Conservation (phyloP, 139 green algal genomes). For the Ostreobium quekettii region DNA sequence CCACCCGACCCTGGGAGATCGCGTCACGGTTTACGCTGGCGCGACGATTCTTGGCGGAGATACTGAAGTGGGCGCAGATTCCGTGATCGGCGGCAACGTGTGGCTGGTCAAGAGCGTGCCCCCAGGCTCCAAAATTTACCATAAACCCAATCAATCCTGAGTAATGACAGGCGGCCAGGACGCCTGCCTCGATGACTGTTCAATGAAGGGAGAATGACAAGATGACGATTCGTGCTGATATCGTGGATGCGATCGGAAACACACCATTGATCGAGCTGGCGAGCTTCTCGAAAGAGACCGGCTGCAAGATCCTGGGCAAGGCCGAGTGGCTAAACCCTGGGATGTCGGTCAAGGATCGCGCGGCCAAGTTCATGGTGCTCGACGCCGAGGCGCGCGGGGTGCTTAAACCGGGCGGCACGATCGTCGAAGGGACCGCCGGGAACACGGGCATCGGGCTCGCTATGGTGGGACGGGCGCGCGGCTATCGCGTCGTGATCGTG, state of each 20-base stretch:
- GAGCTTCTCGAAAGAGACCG: conserved; percentile 63
- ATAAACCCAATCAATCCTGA: too few relatives aligned
- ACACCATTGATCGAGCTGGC: conserved; percentile 68
- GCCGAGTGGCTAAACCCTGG: conserved; percentile 91
- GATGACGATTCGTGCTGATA: too few relatives aligned
- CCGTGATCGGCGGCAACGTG: too few relatives aligned
- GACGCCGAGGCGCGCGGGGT: conserved; percentile 52
- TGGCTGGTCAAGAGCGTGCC: too few relatives aligned
- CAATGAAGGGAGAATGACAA: too few relatives aligned
- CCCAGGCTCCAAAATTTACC: too few relatives aligned
- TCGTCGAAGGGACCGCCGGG: conserved; percentile 87
- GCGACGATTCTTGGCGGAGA: too few relatives aligned
- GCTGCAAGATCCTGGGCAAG: conserved; percentile 78
- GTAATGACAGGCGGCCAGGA: too few relatives aligned
- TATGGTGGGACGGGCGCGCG: conserved; percentile 35
- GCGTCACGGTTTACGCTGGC: too few relatives aligned
- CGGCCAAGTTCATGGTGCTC: conserved; percentile 74
- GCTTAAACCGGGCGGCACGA: conserved; percentile 55
- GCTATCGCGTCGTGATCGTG: background rate
- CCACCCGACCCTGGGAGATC: conserved; percentile 49
- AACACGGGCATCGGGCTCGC: conserved; percentile 83
- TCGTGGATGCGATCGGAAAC: conserved; percentile 66
- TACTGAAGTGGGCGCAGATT: too few relatives aligned
- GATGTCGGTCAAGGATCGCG: conserved; percentile 82
- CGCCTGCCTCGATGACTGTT: too few relatives aligned